Conservation (phyloP, 768 basidiomycete species). For the Auriculariales sp. region DNA sequence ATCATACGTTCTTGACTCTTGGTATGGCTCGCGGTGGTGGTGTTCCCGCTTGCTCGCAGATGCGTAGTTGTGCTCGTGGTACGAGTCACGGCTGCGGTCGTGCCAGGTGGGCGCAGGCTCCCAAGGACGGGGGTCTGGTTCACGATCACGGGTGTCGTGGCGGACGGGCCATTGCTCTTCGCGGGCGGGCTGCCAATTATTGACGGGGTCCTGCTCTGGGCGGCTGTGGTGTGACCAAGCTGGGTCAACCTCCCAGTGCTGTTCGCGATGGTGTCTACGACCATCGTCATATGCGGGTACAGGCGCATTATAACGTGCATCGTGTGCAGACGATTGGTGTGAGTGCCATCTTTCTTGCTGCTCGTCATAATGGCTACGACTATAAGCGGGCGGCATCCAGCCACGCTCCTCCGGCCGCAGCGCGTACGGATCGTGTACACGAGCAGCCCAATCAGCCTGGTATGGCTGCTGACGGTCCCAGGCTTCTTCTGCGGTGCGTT, state of each 20-base stretch:
- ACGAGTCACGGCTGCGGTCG: conserved; percentile 17
- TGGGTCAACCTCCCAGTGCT: conserved; percentile 1
- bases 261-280: not conserved
- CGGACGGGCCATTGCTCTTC: conserved; percentile 2
- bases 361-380: conserved; percentile 30
- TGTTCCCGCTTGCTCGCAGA: conserved; percentile 24
- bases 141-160: conserved; percentile 1
- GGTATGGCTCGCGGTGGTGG: conserved; percentile 20
- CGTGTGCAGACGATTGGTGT: not conserved
- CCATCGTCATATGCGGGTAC: not conserved
- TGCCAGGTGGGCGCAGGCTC: conserved; percentile 62
- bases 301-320: not conserved
- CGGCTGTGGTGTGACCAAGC: not conserved
- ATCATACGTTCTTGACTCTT: conserved; percentile 19
- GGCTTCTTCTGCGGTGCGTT: conserved; percentile 24
- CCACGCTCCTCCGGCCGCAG: conserved; percentile 31
- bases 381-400: conserved; percentile 28
- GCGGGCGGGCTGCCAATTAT: conserved; percentile 1
- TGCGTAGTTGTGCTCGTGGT: conserved; percentile 23
- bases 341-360: conserved; percentile 10
- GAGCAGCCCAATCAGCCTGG: conserved; percentile 21
- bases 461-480: conserved; percentile 29
- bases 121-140: conserved; percentile 45
- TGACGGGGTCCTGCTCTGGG: not conserved
- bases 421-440: conserved; percentile 31